A percentile compares a stretch with the other conserved stretches of the same genome.
Evolutionary conservation across 345 rosid genomes (phyloP).

Genomic region (Eucalyptus curtisii): DNA sequence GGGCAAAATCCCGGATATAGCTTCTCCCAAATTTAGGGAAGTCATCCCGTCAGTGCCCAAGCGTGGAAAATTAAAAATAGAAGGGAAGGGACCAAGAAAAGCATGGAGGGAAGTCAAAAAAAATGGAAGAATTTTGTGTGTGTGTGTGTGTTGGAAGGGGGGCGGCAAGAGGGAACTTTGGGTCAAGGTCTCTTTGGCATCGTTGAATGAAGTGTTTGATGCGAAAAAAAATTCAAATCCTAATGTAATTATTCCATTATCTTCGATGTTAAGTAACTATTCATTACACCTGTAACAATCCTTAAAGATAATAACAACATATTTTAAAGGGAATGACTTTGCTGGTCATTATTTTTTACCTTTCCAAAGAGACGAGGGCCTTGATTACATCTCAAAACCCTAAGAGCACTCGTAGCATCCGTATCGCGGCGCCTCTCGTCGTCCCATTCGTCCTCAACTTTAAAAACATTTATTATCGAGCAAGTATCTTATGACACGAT

Average conservation of each 20-base stretch:
- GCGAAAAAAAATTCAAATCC: rapidly evolving
- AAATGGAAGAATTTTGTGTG: neutral
- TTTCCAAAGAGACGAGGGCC: neutral
- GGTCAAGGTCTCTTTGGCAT: neutral
- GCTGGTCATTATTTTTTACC: neutral
- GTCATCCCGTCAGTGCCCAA: no score
- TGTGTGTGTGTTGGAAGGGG: no score
- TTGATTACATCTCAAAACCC: neutral
- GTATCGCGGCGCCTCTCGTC: neutral
- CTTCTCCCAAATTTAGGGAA: no score
- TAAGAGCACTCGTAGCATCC: neutral
- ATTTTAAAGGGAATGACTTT: rapidly evolving
- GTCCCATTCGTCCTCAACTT: neutral
- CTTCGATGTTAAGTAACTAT: neutral
- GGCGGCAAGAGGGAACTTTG: neutral
- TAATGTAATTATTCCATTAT: neutral
- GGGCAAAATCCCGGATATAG: no score
- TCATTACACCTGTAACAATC: rapidly evolving
- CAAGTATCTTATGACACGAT: neutral
- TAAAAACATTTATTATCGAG: neutral
- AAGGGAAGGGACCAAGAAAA: neutral
- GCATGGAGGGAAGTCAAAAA: neutral
- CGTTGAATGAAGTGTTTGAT: neutral
- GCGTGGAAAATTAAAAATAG: neutral
- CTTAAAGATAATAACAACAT: neutral